Conservation (phyloP, 2,329 filamentous ascomycete genomes). For the Neoscytalidium dimidiatum region DNA sequence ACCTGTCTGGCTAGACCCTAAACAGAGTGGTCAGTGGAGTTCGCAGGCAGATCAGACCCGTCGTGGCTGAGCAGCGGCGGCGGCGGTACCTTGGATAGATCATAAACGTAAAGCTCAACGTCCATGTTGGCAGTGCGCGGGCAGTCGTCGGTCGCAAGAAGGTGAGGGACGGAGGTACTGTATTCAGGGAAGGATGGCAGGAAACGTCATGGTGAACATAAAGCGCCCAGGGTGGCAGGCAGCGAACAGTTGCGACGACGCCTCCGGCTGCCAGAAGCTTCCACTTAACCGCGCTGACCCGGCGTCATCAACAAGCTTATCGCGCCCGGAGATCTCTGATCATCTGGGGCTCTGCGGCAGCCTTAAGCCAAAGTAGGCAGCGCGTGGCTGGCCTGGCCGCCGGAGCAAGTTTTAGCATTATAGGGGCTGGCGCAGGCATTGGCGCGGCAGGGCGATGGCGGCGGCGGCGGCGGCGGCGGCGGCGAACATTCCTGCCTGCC, state of each 20-base stretch:
- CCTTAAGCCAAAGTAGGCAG: background rate
- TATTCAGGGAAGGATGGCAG: background rate
- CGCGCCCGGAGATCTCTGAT: background rate
- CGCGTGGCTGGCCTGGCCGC: background rate
- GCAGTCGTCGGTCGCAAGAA: background rate
- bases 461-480: background rate
- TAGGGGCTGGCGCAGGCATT: conserved; percentile 8
- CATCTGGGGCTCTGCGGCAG: conserved; percentile 13
- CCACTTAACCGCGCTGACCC: background rate
- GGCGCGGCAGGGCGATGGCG: background rate
- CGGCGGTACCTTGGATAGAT: conserved; percentile 45
- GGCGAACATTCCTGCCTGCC: conserved; percentile 1
- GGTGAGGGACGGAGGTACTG: background rate
- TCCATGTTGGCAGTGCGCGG: conserved; percentile 41
- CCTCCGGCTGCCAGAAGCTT: conserved; percentile 12
- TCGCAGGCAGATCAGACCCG: conserved; percentile 2
- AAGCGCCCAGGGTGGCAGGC: background rate
- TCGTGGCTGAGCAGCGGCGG: background rate
- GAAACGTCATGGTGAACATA: background rate
- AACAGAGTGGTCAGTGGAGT: conserved; percentile 11
- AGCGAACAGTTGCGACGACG: conserved; percentile 4
- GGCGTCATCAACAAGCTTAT: conserved; percentile 10
- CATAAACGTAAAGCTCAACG: conserved; percentile 54
- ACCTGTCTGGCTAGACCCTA: conserved; percentile 56
- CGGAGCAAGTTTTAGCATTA: background rate